Conservation (phyloP, 2,329 filamentous ascomycete species). For the Monosporascus cannonballus region DNA sequence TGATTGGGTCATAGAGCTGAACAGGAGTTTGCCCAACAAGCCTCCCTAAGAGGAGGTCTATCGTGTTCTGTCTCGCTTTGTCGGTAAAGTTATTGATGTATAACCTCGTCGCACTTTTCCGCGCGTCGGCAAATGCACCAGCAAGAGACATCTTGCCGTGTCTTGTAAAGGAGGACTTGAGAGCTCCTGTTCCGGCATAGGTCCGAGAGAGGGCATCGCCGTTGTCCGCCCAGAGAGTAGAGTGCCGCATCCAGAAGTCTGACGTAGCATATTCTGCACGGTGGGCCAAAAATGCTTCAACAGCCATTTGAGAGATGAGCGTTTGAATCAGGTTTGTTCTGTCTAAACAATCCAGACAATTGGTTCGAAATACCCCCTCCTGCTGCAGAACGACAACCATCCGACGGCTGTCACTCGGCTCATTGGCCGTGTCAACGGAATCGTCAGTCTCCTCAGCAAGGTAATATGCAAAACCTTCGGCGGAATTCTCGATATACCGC, state of each 20-base stretch:
- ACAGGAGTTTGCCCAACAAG: conserved; percentile 79
- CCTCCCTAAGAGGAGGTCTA: conserved; percentile 84
- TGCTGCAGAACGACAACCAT: conserved; percentile 76
- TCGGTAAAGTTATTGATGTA: conserved; percentile 99
- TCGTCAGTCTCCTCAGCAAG: conserved; percentile 68
- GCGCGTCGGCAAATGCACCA: conserved; percentile 87
- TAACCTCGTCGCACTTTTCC: conserved; percentile 87
- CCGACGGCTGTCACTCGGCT: conserved; percentile 32
- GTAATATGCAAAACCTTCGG: conserved; percentile 89
- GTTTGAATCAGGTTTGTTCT: conserved; percentile 95
- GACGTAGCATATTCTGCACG: conserved; percentile 60
- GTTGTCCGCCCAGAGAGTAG: conserved; percentile 94
- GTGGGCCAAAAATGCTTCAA: conserved; percentile 77
- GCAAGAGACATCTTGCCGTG: conserved; percentile 94
- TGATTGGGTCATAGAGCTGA: conserved; percentile 87
- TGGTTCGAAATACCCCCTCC: conserved; percentile 91
- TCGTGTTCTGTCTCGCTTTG: conserved; percentile 86
- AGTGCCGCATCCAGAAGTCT: conserved; percentile 90
- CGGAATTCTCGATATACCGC: conserved; percentile 69
- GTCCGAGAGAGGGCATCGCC: conserved; percentile 91
- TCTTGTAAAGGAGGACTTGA: conserved; percentile 93
- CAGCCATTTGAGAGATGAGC: conserved; percentile 87
- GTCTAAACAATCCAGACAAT: conserved; percentile 93
- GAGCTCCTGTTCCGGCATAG: conserved; percentile 89
- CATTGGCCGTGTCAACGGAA: conserved; percentile 29